Evolutionary conservation across 2,329 filamentous ascomycete genomes (phyloP).

Genomic region (Cadophora malorum): DNA sequence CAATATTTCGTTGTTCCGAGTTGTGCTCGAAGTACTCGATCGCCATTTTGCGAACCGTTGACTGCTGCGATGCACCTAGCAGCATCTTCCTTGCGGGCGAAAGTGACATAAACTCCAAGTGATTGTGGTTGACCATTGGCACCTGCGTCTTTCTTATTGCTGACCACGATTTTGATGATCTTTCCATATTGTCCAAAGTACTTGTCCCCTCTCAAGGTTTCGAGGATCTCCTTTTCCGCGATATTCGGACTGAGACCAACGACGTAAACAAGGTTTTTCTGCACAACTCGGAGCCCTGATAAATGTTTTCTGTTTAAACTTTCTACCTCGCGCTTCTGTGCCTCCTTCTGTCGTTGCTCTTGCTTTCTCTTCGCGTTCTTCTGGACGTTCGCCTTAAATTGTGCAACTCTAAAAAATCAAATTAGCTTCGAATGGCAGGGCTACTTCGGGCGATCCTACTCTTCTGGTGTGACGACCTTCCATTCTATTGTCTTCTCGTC

Average conservation of each 20-base stretch:
- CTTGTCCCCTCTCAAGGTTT: slow-evolving; percentile 86
- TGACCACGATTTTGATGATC: slow-evolving; percentile 98
- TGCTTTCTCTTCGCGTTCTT: slow-evolving; percentile 95
- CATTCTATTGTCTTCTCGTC: slow-evolving; percentile 97
- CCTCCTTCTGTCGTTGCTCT: slow-evolving; percentile 87
- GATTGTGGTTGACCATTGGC: slow-evolving; percentile 61
- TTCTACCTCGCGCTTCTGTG: slow-evolving; percentile 94
- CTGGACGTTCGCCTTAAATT: slow-evolving; percentile 78
- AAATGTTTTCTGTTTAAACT: slow-evolving; percentile 95
- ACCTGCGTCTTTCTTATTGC: slow-evolving; percentile 75
- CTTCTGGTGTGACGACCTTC: slow-evolving; percentile 93
- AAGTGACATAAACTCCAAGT: slow-evolving; percentile 98
- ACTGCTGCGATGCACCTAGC: slow-evolving; percentile 89
- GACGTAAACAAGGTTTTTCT: slow-evolving; percentile 98
- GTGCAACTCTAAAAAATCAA: slow-evolving; percentile 63
- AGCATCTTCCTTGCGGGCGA: slow-evolving; percentile 89
- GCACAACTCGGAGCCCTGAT: slow-evolving; percentile 91
- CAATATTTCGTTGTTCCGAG: slow-evolving; percentile 97
- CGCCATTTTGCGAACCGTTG: slow-evolving; percentile 90
- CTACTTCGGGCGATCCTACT: slow-evolving; percentile 62
- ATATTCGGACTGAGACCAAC: slow-evolving; percentile 92
- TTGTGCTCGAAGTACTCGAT: slow-evolving; percentile 79
- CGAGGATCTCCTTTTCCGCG: slow-evolving; percentile 88
- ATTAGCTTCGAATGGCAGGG: slow-evolving; percentile 24
- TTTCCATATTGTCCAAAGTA: slow-evolving; percentile 99